A percentile compares a stretch with the other conserved stretches of the same genome.
phyloP scores from a whole-genome alignment of 371 early-diverging fungal genomes.

The Chytridium lagenaria region DNA sequence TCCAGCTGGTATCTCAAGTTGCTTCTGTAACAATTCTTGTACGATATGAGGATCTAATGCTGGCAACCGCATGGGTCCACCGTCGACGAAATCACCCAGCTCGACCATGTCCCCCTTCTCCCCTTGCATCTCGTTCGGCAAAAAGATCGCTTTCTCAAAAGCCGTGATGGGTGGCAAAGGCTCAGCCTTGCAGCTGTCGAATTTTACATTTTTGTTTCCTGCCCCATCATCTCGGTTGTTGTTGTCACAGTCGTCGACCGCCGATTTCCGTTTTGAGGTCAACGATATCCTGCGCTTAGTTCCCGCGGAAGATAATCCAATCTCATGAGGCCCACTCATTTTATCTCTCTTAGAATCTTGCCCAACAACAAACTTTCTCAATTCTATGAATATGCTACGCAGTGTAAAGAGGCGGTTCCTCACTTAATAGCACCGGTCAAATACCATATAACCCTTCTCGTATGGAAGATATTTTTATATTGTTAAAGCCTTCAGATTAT shows the following conservation, averaged over 20 bases:
- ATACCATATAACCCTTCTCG: conserved; percentile 7
- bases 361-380: background rate
- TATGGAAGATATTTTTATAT: background rate
- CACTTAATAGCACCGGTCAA: background rate
- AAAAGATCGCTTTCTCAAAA: background rate
- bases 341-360: background rate
- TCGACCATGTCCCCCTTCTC: background rate
- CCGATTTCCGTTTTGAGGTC: background rate
- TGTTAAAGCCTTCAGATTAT: background rate
- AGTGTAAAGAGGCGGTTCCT: background rate
- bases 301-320: background rate
- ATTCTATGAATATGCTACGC: background rate
- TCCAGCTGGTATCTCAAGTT: no score
- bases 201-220: background rate
- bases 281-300: background rate
- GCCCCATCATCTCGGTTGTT: background rate
- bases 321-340: background rate
- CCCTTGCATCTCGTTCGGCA: background rate
- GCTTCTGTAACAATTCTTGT: no score
- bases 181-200: background rate
- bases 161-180: background rate
- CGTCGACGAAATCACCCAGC: no score
- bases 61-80: background rate
- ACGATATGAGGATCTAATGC: background rate
- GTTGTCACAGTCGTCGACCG: background rate